Evolutionary conservation across 1,284 basidiomycete species (phyloP).

Genomic region (Leccinum subfulvum): DNA sequence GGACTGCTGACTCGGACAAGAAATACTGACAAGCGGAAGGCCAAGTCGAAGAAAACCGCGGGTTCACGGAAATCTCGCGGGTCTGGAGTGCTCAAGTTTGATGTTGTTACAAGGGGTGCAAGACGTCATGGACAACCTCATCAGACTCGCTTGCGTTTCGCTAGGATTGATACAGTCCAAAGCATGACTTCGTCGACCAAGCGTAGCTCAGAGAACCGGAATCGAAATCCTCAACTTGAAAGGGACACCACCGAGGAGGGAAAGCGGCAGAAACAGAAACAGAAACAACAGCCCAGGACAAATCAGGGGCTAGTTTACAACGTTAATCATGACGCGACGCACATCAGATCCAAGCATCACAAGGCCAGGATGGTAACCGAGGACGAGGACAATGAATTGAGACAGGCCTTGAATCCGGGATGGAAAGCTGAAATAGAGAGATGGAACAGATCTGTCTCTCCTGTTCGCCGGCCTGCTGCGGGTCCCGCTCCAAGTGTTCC

Average conservation of each 20-base stretch:
- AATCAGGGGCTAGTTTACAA: conserved; percentile 23
- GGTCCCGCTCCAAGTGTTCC: not conserved
- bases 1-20: conserved; percentile 52
- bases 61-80: conserved; percentile 13
- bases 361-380: conserved; percentile 32
- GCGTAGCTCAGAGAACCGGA: conserved; percentile 5
- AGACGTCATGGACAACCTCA: conserved; percentile 33
- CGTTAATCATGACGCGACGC: conserved; percentile 26
- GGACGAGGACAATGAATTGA: conserved; percentile 44
- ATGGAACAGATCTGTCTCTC: conserved; percentile 28
- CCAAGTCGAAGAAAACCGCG: conserved; percentile 9
- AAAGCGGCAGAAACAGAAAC: conserved; percentile 18
- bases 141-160: conserved; percentile 41
- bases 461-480: conserved; percentile 15
- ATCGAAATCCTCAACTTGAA: conserved; percentile 1
- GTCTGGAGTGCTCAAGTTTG: conserved; percentile 17
- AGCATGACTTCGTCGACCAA: conserved; percentile 11
- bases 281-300: conserved; percentile 6
- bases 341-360: conserved; percentile 29
- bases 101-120: conserved; percentile 39
- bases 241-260: conserved; percentile 5
- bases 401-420: conserved; percentile 43
- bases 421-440: conserved; percentile 36
- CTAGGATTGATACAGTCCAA: conserved; percentile 8
- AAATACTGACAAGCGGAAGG: conserved; percentile 26